Base-by-base conservation (phyloP, 1,139 yeast genomes). In the Kodamaea anthophila region DNA sequence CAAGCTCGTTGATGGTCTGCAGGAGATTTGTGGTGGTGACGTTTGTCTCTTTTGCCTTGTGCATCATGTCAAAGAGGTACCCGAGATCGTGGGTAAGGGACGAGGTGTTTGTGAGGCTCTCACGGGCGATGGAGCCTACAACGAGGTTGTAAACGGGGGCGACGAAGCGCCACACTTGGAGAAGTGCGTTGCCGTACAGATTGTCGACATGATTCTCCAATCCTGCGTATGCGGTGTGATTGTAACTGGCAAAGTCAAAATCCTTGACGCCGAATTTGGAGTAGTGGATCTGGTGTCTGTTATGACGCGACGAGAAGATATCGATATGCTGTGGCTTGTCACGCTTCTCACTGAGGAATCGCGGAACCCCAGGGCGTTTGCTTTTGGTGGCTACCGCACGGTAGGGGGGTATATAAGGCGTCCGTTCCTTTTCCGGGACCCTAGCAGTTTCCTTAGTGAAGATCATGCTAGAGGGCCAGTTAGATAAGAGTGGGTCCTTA, bases 181-280 rank as follows among this genome's bases (percentile, higher is more conserved):
- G 46, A 19, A 88, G 56, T 0, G 95, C 68, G 49, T 93, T 93
- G 32, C 83, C 69, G 49, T 85, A 86, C 0, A 94, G 73, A 46
- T 84, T 85, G 31, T 83, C 87, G 9, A 82, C 70, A 47, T 86
- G 93, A 12, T 87, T 81, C 51, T 91, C 97, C 18, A 93, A 62
- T 0, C 98, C 97, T n/a, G 96, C 74, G 43, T 65, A 82, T 4
- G 31, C 29, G 0, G 97, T 84, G 28, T 67, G 64, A 49, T 88
- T 87, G 60, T 83, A 91, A 44, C 77, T 81, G 33, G 74, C 78
- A 49, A 91, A 91, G 58, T 93, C 96, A 57, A 91, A 91, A 54
- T 87, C 96, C 43, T 82, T 87, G 16, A 93, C 88, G 12, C 98
- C 98, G 55, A 87, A 91, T 45, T 75, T 81, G 35, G 94, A 83